Conservation (phyloP, 345 rosid species). For the Rhodamnia rubescens region DNA sequence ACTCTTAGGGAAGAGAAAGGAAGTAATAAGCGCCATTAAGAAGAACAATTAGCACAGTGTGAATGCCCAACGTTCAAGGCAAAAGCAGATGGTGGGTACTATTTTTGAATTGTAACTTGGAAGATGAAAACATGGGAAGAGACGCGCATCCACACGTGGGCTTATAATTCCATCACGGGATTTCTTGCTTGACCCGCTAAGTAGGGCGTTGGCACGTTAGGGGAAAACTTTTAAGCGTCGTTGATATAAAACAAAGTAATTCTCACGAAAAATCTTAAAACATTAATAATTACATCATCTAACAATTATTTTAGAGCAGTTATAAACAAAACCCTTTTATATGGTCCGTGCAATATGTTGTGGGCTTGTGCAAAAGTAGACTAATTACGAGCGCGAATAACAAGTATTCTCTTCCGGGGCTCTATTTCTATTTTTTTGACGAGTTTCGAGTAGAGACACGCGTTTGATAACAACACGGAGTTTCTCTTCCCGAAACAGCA, state of each 20-base stretch:
- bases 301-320: neutral
- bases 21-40: neutral
- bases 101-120: neutral
- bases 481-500: no score
- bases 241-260: neutral
- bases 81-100: neutral
- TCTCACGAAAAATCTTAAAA: neutral
- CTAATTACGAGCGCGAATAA: neutral
- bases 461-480: no score
- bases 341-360: neutral
- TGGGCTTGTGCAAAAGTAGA: neutral
- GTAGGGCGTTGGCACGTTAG: no score
- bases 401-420: no score
- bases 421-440: no score
- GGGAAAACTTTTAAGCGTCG: neutral
- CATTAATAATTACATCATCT: neutral
- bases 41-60: neutral
- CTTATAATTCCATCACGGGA: neutral
- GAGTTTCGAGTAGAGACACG: no score
- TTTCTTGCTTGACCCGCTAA: neutral
- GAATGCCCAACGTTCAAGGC: neutral
- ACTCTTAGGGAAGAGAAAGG: neutral
- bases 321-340: neutral
- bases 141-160: neutral
- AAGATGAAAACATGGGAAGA: neutral